phyloP scores from a whole-genome alignment of 2,329 filamentous ascomycete species.

The Macrophomina pseudophaseolina region DNA sequence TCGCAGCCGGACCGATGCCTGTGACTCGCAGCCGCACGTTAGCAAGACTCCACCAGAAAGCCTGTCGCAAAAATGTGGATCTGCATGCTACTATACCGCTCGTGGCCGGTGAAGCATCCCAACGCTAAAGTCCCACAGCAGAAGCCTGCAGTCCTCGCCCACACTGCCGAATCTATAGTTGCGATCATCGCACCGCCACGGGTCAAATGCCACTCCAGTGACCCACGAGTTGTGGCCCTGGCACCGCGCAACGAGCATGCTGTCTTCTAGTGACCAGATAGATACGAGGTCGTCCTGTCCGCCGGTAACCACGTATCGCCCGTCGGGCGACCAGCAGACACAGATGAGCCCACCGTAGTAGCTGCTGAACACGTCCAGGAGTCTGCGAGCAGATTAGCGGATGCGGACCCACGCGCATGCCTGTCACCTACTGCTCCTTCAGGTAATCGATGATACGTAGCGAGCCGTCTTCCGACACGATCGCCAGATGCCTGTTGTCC shows the following conservation, averaged over 20 bases:
- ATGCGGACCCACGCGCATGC: conserved; percentile 7
- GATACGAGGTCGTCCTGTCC: conserved; percentile 95
- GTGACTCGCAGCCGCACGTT: conserved; percentile 19
- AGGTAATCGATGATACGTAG: conserved; percentile 91
- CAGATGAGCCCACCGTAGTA: conserved; percentile 95
- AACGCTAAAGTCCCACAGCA: conserved; percentile 97
- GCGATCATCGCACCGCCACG: conserved; percentile 93
- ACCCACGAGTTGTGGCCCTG: conserved; percentile 98
- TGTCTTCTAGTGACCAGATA: conserved; percentile 90
- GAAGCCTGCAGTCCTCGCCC: conserved; percentile 86
- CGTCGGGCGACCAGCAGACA: conserved; percentile 97
- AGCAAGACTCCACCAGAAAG: conserved; percentile 18
- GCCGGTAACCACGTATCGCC: conserved; percentile 92
- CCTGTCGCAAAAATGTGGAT: conserved; percentile 18
- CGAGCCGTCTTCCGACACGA: conserved; percentile 89
- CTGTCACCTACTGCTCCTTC: conserved; percentile 74
- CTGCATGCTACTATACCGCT: conserved; percentile 61
- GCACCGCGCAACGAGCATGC: conserved; percentile 84
- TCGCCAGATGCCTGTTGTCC: conserved; percentile 82
- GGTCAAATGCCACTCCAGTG: conserved; percentile 89
- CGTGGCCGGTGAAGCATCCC: conserved; percentile 94
- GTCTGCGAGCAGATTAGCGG: conserved; percentile 52
- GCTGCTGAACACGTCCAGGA: conserved; percentile 84
- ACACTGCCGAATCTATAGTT: conserved; percentile 97
- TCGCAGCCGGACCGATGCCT: conserved; percentile 63